Conservation (phyloP, 768 basidiomycete genomes). For the Suillus weaverae region DNA sequence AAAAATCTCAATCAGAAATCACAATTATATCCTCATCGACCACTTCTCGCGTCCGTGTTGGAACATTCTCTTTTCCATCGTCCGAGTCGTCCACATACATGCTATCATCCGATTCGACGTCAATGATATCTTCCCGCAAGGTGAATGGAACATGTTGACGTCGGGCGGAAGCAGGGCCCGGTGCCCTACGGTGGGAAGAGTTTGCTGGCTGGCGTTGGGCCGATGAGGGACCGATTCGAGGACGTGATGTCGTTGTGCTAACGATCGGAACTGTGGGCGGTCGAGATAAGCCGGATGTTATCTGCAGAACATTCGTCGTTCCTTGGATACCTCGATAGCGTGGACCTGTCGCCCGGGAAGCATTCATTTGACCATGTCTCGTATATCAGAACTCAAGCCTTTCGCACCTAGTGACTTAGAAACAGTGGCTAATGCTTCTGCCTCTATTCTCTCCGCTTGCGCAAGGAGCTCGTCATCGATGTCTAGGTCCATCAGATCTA, state of each 20-base stretch:
- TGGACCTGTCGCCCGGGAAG: background rate
- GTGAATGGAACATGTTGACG: background rate
- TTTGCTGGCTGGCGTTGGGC: background rate
- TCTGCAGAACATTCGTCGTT: background rate
- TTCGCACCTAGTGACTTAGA: background rate
- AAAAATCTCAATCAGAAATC: conserved; percentile 38
- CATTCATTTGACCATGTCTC: background rate
- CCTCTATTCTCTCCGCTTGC: conserved; percentile 33
- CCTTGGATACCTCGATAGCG: background rate
- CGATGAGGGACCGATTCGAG: background rate
- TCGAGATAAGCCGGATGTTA: background rate
- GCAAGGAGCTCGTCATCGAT: conserved; percentile 42
- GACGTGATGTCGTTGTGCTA: background rate
- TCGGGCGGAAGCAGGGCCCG: background rate
- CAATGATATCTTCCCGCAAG: conserved; percentile 35
- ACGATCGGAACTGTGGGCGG: background rate
- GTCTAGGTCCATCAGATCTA: conserved; percentile 36
- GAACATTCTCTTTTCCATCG: conserved; percentile 65
- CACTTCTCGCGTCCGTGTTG: conserved; percentile 41
- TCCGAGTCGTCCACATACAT: conserved; percentile 18
- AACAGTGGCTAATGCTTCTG: conserved; percentile 15
- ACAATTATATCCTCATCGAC: conserved; percentile 50
- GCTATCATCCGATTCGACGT: conserved; percentile 45
- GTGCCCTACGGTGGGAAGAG: background rate
- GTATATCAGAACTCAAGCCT: background rate